phyloP scores from a whole-genome alignment of 176 grass and related monocot genomes.

The Carex littledalei region DNA sequence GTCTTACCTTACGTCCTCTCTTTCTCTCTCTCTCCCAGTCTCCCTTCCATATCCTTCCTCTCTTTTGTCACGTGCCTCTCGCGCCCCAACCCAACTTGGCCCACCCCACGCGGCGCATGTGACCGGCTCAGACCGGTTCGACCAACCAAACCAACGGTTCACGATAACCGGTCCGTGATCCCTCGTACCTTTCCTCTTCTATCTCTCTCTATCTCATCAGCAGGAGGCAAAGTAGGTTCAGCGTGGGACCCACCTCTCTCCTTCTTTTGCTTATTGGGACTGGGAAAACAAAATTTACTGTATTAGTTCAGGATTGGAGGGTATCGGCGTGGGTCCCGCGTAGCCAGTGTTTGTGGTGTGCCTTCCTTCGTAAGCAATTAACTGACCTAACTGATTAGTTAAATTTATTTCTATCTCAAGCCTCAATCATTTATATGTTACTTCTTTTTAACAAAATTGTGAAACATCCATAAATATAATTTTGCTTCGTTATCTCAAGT shows the following conservation, averaged over 20 bases:
- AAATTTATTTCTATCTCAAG: background rate
- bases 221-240: background rate
- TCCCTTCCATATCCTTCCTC: background rate
- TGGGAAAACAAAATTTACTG: conserved; percentile 5
- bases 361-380: conserved; percentile 18
- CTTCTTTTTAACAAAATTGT: background rate
- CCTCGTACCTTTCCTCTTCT: background rate
- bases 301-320: background rate
- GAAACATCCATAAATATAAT: background rate
- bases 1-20: background rate
- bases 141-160: background rate
- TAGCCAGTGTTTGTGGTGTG: background rate
- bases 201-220: background rate
- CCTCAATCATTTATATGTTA: background rate
- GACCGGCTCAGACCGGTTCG: background rate
- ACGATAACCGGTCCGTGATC: background rate
- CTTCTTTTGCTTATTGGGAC: background rate
- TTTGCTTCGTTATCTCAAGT: background rate
- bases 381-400: background rate
- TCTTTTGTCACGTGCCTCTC: conserved; percentile 19
- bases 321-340: background rate
- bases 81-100: background rate
- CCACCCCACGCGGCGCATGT: conserved; percentile 15
- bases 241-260: background rate
- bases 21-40: background rate